Evolutionary conservation across 169 alveolate species (phyloP).

Genomic region (Cystoisospora suis): DNA sequence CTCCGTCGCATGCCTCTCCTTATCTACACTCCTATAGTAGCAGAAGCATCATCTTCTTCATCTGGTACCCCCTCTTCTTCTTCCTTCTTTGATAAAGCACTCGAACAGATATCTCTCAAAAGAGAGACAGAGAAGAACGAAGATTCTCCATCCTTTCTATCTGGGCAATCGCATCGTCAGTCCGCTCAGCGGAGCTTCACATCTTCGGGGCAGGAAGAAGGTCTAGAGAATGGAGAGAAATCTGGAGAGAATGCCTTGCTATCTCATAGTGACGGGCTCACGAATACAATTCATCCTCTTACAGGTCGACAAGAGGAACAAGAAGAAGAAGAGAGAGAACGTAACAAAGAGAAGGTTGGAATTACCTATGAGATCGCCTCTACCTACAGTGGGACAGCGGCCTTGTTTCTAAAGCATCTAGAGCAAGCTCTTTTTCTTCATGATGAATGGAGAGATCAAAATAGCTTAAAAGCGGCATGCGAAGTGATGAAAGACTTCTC

Average conservation of each 20-base stretch:
- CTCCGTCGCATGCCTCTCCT: not conserved
- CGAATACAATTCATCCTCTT: not conserved
- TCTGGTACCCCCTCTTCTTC: not conserved
- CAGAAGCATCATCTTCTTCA: not conserved
- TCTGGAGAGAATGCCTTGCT: not conserved
- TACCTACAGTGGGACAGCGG: not conserved
- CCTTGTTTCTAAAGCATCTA: not conserved
- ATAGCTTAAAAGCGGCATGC: slow-evolving; percentile 14
- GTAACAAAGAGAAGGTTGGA: no score
- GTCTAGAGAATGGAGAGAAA: not conserved
- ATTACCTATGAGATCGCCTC: slow-evolving; percentile 2
- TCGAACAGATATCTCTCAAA: not conserved
- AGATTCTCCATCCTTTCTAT: not conserved
- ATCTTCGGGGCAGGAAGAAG: no score
- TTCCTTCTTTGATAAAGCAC: not conserved
- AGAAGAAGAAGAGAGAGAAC: no score
- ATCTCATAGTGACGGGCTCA: not conserved
- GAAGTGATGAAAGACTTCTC: not conserved
- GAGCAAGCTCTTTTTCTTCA: not conserved
- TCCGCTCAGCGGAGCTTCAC: not conserved
- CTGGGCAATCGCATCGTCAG: not conserved
- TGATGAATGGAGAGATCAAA: not conserved
- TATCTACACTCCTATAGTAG: not conserved
- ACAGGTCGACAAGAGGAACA: not conserved
- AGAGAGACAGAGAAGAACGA: not conserved